Base-by-base conservation (phyloP, 1,139 yeast genomes). In the Saccharomycopsis crataegensis region DNA sequence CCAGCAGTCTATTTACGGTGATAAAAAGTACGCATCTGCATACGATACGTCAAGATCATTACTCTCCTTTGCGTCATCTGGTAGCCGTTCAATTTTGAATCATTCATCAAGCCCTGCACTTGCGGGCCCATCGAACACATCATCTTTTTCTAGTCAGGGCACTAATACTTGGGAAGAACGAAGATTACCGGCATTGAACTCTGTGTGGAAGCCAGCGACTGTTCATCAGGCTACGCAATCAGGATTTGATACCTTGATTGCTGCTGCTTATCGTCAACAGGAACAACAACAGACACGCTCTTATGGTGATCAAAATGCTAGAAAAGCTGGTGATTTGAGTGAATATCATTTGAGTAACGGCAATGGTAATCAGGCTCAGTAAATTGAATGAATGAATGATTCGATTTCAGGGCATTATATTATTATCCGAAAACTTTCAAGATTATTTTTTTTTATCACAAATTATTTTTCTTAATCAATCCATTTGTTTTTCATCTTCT, bases 181-280 rank as follows among this genome's bases (percentile, higher is more conserved):
- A n/a, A 28, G 43, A n/a, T 42, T 49, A n/a, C 51, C 46, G 3
- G 22, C 34, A 2, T 22, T 43, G 8, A 17, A 17, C 16, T 17
- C 9, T 47, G 48, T n/a, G 8, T 45, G 40, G 37, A n/a, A 43
- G 7, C 12, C 33, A 47, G 16, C 32, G 6, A 31, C 40, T 1
- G 31, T 28, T 16, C 46, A 32, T 16, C 49, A 44, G 14, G 34
- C 46, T 14, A 33, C 50, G 8, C 48, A 45, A 32, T 46, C 53
- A 1, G 45, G 44, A 34, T 56, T 56, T 43, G 56, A 53, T 45
- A 46, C 55, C 9, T 49, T 56, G 40, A 41, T 56, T 11, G 58
- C 54, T 7, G 54, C 58, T 31, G 58, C 58, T 8, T 17, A 47
- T 14, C 14, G 16, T 16, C 51, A 31, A 17, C 48, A 49, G 49